A percentile compares a stretch with the other conserved stretches of the same genome.
phyloP scores from a whole-genome alignment of 345 rosid genomes.

The Clarkia xantiana region DNA sequence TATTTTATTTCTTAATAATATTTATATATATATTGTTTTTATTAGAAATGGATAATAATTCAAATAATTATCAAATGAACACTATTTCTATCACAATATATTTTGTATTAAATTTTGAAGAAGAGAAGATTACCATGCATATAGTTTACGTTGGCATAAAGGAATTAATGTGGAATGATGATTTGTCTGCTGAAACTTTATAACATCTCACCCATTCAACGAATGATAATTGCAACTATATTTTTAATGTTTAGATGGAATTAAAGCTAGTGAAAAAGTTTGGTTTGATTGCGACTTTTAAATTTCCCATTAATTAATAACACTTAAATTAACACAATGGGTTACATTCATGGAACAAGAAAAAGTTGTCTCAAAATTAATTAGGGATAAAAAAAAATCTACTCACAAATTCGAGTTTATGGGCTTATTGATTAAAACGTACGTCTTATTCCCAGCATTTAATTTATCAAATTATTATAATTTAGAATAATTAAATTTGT shows the following conservation, averaged over 20 bases:
- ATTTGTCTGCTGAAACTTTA: conserved; percentile 27
- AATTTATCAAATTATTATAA: too few species aligned
- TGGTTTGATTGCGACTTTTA: not conserved
- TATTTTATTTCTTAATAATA: too few species aligned
- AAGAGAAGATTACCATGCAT: not conserved
- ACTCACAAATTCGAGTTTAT: too few species aligned
- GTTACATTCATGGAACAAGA: not conserved
- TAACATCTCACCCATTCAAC: conserved; percentile 16
- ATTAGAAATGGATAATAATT: too few species aligned
- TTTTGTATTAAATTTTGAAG: not conserved
- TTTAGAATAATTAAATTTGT: too few species aligned
- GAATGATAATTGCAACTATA: conserved; percentile 28
- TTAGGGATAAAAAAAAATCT: too few species aligned
- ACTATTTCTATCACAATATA: not conserved
- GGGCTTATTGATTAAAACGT: too few species aligned
- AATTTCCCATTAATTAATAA: not conserved
- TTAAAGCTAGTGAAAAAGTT: not conserved
- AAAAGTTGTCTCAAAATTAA: not conserved
- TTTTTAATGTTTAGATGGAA: conserved; percentile 1
- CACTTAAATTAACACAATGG: not conserved
- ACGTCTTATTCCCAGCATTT: too few species aligned
- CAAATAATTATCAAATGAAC: too few species aligned
- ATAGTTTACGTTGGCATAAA: not conserved
- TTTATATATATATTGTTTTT: too few species aligned
- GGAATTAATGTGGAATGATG: conserved; percentile 23